Evolutionary conservation across 1,284 basidiomycete species (phyloP).

Genomic region (Fistulinella staudtii): DNA sequence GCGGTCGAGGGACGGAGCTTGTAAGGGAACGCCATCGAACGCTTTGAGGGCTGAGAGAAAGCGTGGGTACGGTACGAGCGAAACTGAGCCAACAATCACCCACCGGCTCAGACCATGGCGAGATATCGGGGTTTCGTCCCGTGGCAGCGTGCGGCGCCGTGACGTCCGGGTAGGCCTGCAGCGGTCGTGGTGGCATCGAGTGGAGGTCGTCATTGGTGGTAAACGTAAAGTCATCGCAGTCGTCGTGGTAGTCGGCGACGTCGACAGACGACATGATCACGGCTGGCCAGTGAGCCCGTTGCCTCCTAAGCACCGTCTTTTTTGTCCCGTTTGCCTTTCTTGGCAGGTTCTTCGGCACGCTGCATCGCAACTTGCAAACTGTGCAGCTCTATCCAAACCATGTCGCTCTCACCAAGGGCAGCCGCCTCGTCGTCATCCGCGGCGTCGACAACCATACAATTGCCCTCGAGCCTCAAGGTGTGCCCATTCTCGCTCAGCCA

Average conservation of each 20-base stretch:
- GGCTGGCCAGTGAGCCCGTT: neutral
- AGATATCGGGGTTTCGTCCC: slow-evolving; percentile 18
- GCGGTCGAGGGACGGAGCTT: slow-evolving; percentile 34
- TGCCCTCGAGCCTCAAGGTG: slow-evolving; percentile 36
- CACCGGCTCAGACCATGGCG: slow-evolving; percentile 24
- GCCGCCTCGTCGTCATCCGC: slow-evolving; percentile 28
- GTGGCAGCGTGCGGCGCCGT: neutral
- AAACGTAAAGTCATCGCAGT: slow-evolving; percentile 17
- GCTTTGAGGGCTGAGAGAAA: slow-evolving; percentile 6
- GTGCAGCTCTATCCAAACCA: slow-evolving; percentile 3
- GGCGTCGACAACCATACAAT: slow-evolving; percentile 17
- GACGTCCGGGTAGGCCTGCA: slow-evolving; percentile 15
- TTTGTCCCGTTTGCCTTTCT: slow-evolving; percentile 8
- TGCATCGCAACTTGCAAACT: slow-evolving; percentile 13
- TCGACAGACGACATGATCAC: slow-evolving; percentile 15
- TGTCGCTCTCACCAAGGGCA: slow-evolving; percentile 18
- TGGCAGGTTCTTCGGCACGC: slow-evolving; percentile 8
- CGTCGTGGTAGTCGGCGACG: neutral
- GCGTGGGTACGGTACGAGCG: neutral
- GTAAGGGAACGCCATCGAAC: slow-evolving; percentile 29
- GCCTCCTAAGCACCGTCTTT: too few relatives aligned
- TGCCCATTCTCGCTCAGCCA: neutral
- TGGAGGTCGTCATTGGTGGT: slow-evolving; percentile 10
- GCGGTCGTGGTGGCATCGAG: neutral
- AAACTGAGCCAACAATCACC: neutral